Conservation (phyloP, 805 yeast genomes). For the Suhomyces faveliae region DNA sequence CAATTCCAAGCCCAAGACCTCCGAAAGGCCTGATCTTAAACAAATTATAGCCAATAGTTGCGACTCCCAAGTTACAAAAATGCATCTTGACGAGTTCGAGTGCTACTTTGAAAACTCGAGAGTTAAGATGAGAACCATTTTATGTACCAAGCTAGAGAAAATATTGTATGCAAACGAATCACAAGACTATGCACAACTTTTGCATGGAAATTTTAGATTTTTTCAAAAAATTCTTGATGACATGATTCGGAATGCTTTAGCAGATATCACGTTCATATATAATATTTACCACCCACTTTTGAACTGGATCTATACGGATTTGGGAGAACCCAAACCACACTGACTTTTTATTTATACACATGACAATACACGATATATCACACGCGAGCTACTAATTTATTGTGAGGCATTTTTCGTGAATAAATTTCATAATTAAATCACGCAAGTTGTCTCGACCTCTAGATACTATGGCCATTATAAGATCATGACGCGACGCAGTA, state of each 20-base stretch:
- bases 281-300: conserved; percentile 23
- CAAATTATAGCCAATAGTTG: background rate
- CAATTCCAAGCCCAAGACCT: background rate
- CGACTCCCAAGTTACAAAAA: background rate
- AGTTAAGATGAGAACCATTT: background rate
- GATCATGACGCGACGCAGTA: background rate
- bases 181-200: background rate
- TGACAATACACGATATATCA: background rate
- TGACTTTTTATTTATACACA: background rate
- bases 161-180: background rate
- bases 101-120: background rate
- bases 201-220: conserved; percentile 5
- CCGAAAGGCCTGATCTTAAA: background rate
- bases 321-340: conserved; percentile 13
- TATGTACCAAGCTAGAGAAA: background rate
- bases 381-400: background rate
- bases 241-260: conserved; percentile 7
- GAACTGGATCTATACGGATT: conserved; percentile 29
- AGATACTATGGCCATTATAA: background rate
- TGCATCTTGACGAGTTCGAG: background rate
- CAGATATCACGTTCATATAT: conserved; percentile 13
- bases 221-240: conserved; percentile 6
- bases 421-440: background rate
- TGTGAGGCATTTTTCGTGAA: background rate
- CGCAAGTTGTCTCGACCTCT: background rate